phyloP scores from a whole-genome alignment of 2,329 filamentous ascomycete genomes.

The Didymella glomerata region DNA sequence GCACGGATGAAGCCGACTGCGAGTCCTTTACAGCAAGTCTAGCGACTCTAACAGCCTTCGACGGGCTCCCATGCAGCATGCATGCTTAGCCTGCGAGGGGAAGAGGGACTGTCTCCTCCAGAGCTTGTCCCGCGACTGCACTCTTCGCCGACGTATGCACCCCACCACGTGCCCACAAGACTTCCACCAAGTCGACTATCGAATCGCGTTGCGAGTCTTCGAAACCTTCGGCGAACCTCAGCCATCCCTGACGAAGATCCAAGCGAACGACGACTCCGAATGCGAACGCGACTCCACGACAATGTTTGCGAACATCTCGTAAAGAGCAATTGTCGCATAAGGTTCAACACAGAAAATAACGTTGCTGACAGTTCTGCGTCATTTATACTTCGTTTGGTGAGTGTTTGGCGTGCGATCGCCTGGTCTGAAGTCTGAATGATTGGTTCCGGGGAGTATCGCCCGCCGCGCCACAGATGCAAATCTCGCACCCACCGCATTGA shows the following conservation, averaged over 20 bases:
- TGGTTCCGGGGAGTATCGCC: constrained; percentile 3
- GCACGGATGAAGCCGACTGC: constrained; percentile 19
- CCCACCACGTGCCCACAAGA: constrained; percentile 5
- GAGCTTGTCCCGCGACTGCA: constrained; percentile 3
- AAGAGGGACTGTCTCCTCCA: not conserved
- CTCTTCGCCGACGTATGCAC: constrained; percentile 5
- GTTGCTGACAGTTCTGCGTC: constrained; percentile 11
- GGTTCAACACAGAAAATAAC: not conserved
- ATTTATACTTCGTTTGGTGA: constrained; percentile 8
- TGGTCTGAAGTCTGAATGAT: constrained; percentile 5
- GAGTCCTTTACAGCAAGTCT: constrained; percentile 7
- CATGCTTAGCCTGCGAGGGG: constrained; percentile 2
- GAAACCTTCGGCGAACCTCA: constrained; percentile 1
- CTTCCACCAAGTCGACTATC: not conserved
- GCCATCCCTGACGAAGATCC: not conserved
- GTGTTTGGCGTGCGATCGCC: not conserved
- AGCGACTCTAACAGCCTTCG: not conserved
- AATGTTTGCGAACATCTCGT: not conserved
- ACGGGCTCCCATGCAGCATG: constrained; percentile 13
- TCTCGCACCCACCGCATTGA: not conserved
- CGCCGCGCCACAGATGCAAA: constrained; percentile 4
- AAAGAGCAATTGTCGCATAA: not conserved
- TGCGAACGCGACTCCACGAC: not conserved
- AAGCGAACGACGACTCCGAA: not conserved
- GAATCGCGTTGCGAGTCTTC: not conserved